A percentile compares a stretch with the other conserved stretches of the same genome.
phyloP scores from a whole-genome alignment of 345 rosid genomes.

The Brassica cretica region DNA sequence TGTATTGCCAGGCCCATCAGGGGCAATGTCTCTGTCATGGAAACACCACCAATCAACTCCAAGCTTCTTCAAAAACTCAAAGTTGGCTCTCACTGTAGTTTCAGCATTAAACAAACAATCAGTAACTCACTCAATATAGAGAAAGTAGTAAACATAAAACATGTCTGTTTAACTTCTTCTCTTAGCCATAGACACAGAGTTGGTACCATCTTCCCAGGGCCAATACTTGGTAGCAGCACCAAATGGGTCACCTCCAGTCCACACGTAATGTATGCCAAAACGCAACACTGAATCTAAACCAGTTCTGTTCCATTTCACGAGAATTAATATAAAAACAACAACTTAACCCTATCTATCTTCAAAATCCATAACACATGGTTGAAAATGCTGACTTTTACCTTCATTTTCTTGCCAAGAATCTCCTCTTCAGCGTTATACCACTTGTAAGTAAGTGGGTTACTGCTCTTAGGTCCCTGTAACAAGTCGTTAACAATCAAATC shows the following conservation, averaged over 20 bases:
- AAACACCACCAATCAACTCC: slow-evolving; percentile 97
- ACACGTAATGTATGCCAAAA: slow-evolving; percentile 97
- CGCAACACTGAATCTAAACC: slow-evolving; percentile 97
- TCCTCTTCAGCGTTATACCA: slow-evolving; percentile 90
- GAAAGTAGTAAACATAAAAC: neutral
- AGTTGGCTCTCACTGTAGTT: slow-evolving; percentile 85
- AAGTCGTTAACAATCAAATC: neutral
- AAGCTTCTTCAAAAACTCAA: slow-evolving; percentile 86
- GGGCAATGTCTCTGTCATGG: slow-evolving; percentile 96
- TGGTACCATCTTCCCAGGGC: slow-evolving; percentile 99
- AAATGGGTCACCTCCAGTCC: slow-evolving; percentile 82
- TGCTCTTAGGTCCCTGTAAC: slow-evolving; percentile 74
- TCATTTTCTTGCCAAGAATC: slow-evolving; percentile 95
- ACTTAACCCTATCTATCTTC: neutral
- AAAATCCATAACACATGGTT: neutral
- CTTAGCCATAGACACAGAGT: slow-evolving; percentile 88
- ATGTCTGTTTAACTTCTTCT: slow-evolving; percentile 61
- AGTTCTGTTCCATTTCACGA: slow-evolving; percentile 51
- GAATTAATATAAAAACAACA: neutral
- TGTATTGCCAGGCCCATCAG: slow-evolving; percentile 72
- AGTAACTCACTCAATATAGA: slow-evolving; percentile 9
- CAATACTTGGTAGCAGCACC: slow-evolving; percentile 83
- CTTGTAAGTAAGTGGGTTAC: slow-evolving; percentile 72
- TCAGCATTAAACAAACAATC: neutral
- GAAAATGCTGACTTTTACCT: slow-evolving; percentile 42